These are phyloP conservation scores for Dissophora globulifera DNA, from an alignment of 192 early-diverging fungal genomes.

Conservation along the genomic window DNA sequence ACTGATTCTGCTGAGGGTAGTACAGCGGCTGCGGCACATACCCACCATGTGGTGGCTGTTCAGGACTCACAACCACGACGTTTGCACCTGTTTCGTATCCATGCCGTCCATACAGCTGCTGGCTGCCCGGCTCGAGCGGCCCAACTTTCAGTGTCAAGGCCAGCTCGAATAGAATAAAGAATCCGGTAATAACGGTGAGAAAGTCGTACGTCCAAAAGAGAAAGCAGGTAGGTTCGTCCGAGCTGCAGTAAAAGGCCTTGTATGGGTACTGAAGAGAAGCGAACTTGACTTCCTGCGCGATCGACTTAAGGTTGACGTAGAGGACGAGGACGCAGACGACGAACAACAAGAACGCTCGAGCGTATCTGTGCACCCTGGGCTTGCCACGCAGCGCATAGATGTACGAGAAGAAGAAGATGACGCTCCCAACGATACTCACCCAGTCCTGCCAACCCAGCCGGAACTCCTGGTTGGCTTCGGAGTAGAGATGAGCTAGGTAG, in stretches of 20 bases:
- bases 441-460: not conserved
- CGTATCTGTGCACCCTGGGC: not conserved
- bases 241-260: not conserved
- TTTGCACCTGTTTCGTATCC: not conserved
- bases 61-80: constrained; percentile 10
- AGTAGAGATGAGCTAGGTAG: not conserved
- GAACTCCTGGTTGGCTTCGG: not conserved
- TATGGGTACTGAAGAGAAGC: no score
- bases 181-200: not conserved
- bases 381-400: constrained; percentile 2
- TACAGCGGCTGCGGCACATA: not conserved
- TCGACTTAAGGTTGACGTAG: not conserved
- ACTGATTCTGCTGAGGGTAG: not conserved
- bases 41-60: constrained; percentile 1
- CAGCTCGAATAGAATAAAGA: not conserved
- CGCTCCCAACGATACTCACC: not conserved
- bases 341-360: constrained; percentile 5
- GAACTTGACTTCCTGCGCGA: not conserved
- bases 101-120: not conserved
- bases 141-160: not conserved
- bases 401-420: constrained; percentile 8
- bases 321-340: not conserved
- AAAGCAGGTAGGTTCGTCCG: not conserved
- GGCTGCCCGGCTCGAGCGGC: not conserved
- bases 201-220: not conserved